Evolutionary conservation across 805 yeast species (phyloP).

Genomic region (Lipomyces starkeyi): DNA sequence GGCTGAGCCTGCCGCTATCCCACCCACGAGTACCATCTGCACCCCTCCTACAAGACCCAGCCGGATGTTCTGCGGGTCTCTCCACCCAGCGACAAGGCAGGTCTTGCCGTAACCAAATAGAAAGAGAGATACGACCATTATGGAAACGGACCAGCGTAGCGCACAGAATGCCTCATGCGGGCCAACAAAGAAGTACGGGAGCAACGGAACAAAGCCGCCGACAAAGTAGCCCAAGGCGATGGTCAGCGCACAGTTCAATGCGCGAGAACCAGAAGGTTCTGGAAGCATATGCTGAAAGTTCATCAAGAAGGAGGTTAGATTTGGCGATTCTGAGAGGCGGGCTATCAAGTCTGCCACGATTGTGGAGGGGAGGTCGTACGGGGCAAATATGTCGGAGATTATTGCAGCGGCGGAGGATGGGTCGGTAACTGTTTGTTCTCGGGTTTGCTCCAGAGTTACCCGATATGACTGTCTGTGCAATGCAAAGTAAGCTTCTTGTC

Average conservation of each 20-base stretch:
- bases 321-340: neutral
- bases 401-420: neutral
- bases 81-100: conserved; percentile 49
- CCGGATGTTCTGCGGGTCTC: conserved; percentile 2
- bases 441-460: neutral
- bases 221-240: conserved; percentile 79
- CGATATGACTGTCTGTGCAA: conserved; percentile 2
- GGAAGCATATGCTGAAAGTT: conserved; percentile 82
- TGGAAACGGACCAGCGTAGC: conserved; percentile 55
- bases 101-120: conserved; percentile 86
- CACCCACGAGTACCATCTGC: conserved; percentile 92
- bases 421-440: neutral
- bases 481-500: neutral
- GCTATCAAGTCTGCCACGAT: neutral
- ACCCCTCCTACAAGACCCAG: conserved; percentile 53
- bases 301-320: conserved; percentile 69
- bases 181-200: conserved; percentile 82
- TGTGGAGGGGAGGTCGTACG: conserved; percentile 8
- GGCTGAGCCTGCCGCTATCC: conserved; percentile 94
- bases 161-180: conserved; percentile 9
- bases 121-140: conserved; percentile 84
- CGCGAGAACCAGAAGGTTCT: conserved; percentile 86
- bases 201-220: conserved; percentile 81
- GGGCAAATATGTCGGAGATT: neutral
- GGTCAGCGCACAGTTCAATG: conserved; percentile 74